Evolutionary conservation across 768 basidiomycete species (phyloP), one percentile per base, ranked within the genome.

Genomic region (Crassisporium funariophilum): DNA sequence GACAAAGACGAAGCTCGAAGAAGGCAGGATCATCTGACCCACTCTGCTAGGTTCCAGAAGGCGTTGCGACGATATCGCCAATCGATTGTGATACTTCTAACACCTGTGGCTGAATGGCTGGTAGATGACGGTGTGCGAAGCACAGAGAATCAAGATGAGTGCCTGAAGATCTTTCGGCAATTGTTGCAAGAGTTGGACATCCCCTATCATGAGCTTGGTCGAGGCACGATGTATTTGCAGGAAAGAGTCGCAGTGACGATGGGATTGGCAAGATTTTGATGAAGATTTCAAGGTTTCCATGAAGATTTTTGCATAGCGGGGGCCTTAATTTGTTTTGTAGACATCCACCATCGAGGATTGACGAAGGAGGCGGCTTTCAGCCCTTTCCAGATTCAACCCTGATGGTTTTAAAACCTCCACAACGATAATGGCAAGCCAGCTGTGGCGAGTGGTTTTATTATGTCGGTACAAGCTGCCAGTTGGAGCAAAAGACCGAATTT

Each of bases 111-210:
- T 10, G 82, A 79, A 47, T 86, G 84, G 84, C 21, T 79, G 22
- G 64, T 76, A 1, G 85, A 86, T 50, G 84, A 86, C 44, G 85
- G 83, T 1, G 69, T 84, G 23, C 76, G 84, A 4, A 76, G 65
- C 41, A 56, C 81, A 51, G 79, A 84, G 15, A 66, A 82, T 21
- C 74, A 76, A 31, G 60, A 61, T 1, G 60, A 63, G 24, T 73
- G 73, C 29, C 53, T 73, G 40, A 49, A 65, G 21, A 56, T 72
- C 17, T 83, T 72, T 52, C 61, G 65, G n/a, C 41, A 52, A 0
- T 50, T 74, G 5, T 63, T 84, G 35, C 47, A 57, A 17, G 70
- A 72, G 21, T 58, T 81, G 27, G 65, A 58, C 0, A 77, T 84
- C 16, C 44, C 60, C 1, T 80, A 75, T 59, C 53, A 61, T 9